Evolutionary conservation across 140 eudicot species (phyloP).

Genomic region (Ambrosia hybrid): DNA sequence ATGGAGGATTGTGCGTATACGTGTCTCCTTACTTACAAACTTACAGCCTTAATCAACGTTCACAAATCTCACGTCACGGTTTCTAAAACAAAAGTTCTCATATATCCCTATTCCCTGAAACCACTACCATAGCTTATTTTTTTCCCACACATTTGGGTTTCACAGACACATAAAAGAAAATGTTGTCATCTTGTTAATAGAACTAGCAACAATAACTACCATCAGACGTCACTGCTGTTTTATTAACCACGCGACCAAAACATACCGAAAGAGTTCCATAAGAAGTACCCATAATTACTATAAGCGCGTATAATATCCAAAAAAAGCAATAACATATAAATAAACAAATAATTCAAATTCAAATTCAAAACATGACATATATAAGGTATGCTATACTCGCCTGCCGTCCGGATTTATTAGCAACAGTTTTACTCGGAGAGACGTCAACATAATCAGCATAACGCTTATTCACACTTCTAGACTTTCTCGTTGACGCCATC

Average conservation of each 20-base stretch:
- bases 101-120: too few relatives aligned
- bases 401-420: conserved; percentile 51
- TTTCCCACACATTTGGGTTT: too few relatives aligned
- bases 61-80: too few relatives aligned
- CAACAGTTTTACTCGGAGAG: conserved; percentile 65
- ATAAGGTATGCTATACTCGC: conserved; percentile 30
- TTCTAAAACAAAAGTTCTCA: too few relatives aligned
- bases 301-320: background rate
- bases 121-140: too few relatives aligned
- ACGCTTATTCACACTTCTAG: conserved; percentile 70
- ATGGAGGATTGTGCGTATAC: too few relatives aligned
- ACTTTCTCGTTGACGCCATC: conserved; percentile 80
- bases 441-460: conserved; percentile 51
- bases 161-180: background rate
- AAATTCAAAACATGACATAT: background rate
- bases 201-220: background rate
- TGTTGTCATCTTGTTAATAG: conserved; percentile 1
- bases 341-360: conserved; percentile 6
- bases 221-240: background rate
- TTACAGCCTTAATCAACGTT: too few relatives aligned
- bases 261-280: background rate
- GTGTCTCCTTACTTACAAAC: too few relatives aligned
- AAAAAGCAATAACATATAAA: background rate
- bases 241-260: background rate
- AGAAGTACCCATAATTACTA: background rate